A percentile compares a stretch with the other conserved stretches of the same genome.
phyloP scores from a whole-genome alignment of 2,329 filamentous ascomycete genomes.

The Arthrinium puccinioides region DNA sequence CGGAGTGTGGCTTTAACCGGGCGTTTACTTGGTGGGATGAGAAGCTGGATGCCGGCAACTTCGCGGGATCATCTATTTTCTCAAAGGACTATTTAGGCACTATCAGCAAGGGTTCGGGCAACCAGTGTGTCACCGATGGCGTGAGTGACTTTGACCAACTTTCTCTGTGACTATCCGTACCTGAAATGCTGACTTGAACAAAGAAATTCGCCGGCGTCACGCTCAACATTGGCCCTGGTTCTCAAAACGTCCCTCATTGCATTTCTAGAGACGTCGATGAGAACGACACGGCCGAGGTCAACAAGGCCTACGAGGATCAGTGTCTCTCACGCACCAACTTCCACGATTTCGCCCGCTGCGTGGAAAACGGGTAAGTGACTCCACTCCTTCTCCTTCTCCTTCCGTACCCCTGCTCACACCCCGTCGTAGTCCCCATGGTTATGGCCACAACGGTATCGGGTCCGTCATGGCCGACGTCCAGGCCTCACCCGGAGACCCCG shows the following conservation, averaged over 20 bases:
- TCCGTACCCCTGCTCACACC: background rate
- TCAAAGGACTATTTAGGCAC: constrained; percentile 21
- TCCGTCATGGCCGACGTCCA: constrained; percentile 24
- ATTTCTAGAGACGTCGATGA: constrained; percentile 24
- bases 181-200: background rate
- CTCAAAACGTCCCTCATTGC: constrained; percentile 15
- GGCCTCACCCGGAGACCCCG: constrained; percentile 21
- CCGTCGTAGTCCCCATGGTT: constrained; percentile 15
- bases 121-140: constrained; percentile 16
- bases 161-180: background rate
- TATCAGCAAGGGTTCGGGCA: constrained; percentile 5
- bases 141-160: constrained; percentile 8
- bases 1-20: constrained; percentile 22
- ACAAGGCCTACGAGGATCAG: constrained; percentile 7
- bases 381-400: background rate
- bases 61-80: constrained; percentile 20
- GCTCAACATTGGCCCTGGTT: constrained; percentile 9
- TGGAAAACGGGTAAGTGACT: constrained; percentile 11
- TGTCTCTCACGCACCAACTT: constrained; percentile 7
- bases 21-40: constrained; percentile 26
- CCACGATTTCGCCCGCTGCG: constrained; percentile 8
- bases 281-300: constrained; percentile 6
- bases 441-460: constrained; percentile 25
- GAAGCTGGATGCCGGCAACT: constrained; percentile 24
- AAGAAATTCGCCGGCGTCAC: constrained; percentile 16